These are phyloP conservation scores for Cladosporium austrohemisphaericum DNA, from an alignment of 2,329 filamentous ascomycete genomes.

Conservation along the genomic window DNA sequence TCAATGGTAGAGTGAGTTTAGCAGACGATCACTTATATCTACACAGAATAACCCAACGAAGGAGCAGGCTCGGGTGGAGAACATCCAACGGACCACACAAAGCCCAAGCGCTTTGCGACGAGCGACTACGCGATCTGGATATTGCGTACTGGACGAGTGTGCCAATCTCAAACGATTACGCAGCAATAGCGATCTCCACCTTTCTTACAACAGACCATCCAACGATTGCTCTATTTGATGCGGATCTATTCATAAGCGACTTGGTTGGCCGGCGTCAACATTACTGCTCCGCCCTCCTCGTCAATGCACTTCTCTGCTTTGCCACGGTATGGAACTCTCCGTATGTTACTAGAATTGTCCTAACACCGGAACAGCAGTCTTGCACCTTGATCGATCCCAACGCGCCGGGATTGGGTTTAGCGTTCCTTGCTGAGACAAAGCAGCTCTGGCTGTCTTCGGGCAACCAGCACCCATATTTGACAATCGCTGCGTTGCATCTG, in stretches of 20 bases:
- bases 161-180: background rate
- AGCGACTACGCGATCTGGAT: background rate
- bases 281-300: background rate
- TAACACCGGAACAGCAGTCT: background rate
- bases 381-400: background rate
- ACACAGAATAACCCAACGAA: no score
- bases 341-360: background rate
- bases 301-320: background rate
- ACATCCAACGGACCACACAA: background rate
- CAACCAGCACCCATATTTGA: background rate
- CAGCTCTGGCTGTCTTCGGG: no score
- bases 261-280: background rate
- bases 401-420: background rate
- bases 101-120: background rate
- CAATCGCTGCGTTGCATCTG: background rate
- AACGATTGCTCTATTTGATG: background rate
- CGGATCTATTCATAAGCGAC: background rate
- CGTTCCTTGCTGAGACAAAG: background rate
- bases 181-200: background rate
- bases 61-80: no score
- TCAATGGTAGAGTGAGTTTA: no score
- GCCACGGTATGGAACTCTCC: background rate
- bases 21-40: no score
- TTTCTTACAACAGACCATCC: background rate
- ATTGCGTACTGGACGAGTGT: background rate